phyloP scores from a whole-genome alignment of 2,329 filamentous ascomycete species.

The Laburnicola sp. region DNA sequence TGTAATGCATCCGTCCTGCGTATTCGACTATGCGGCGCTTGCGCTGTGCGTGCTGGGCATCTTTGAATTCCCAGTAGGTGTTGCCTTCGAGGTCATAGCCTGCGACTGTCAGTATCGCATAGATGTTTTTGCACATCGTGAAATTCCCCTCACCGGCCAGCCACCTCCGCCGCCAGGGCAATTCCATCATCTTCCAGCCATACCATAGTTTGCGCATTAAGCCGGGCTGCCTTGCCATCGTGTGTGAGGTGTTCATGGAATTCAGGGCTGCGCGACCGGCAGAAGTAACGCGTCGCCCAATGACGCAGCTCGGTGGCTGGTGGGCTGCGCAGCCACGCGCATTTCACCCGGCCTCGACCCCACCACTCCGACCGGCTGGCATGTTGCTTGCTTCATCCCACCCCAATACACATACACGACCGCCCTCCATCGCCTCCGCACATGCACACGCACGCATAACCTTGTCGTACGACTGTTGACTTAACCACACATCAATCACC shows the following conservation, averaged over 20 bases:
- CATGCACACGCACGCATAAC: constrained; percentile 1
- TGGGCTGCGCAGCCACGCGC: constrained; percentile 16
- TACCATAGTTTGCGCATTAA: constrained; percentile 56
- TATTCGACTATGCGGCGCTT: constrained; percentile 63
- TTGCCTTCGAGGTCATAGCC: constrained; percentile 65
- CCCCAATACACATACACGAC: neutral
- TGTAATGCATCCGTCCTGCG: constrained; percentile 56
- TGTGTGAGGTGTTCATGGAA: constrained; percentile 17
- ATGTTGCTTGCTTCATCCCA: constrained; percentile 4
- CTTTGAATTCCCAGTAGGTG: constrained; percentile 69
- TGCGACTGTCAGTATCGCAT: constrained; percentile 32
- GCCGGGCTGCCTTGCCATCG: constrained; percentile 45
- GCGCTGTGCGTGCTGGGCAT: constrained; percentile 57
- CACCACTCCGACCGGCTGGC: constrained; percentile 14
- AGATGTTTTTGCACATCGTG: neutral
- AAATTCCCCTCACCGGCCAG: constrained; percentile 57
- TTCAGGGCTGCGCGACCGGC: constrained; percentile 10
- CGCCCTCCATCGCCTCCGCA: neutral
- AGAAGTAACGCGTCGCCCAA: constrained; percentile 22
- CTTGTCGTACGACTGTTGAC: constrained; percentile 6
- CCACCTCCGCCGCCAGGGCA: constrained; percentile 65
- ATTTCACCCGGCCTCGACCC: constrained; percentile 5
- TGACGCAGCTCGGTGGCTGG: constrained; percentile 37
- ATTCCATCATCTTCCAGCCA: constrained; percentile 63
- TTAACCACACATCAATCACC: constrained; percentile 6